Base-by-base conservation (phyloP, 257 asterid species). In the Capsicum chinense region DNA sequence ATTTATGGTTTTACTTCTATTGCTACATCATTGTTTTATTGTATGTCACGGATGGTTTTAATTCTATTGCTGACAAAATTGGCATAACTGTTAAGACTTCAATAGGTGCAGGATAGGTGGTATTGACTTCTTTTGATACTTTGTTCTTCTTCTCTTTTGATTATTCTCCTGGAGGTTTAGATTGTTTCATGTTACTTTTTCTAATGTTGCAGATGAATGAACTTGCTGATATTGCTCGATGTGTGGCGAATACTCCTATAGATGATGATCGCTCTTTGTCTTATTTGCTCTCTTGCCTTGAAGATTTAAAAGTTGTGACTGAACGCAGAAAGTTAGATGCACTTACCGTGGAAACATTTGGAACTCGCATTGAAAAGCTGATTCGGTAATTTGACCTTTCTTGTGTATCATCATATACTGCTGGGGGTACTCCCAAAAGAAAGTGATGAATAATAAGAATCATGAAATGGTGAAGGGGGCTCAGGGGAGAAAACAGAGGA, bases 181-280 rank as follows among this genome's bases (percentile, higher is more conserved):
- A 26, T 76, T 76, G 47, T 8, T 21, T 26, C 2, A 0, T 76
- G 63, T 76, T 76, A 13, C 81, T 54, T 54, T 78, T 69, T 78
- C 13, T 4, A 42, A 81, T 78, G 33, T 68, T 89, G 90, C 94
- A 97, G 99, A 95, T 97, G 92, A 93, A 84, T 87, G 99, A 97
- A 88, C 99, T 97, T 88, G 98, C 97, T 81, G 99, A 97, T 88
- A 95, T 97, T 82, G 97, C 99, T 85, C 93, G 98, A 82, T 97
- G 99, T 88, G 99, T 92, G 78, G 97, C 98, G 59, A 92, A 92
- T 87, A 89, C 97, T 52, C 99, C 99, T 67, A 78, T 91, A 87
- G 97, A 97, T 84, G 99, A 95, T 89, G 99, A 95, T 73, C 91
- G 93, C 69, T 91, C 99, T 70, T 83, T 92, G 88, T 87, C 90